Conservation (phyloP, 495 filamentous ascomycete species). For the Penicillium simplicissimum region DNA sequence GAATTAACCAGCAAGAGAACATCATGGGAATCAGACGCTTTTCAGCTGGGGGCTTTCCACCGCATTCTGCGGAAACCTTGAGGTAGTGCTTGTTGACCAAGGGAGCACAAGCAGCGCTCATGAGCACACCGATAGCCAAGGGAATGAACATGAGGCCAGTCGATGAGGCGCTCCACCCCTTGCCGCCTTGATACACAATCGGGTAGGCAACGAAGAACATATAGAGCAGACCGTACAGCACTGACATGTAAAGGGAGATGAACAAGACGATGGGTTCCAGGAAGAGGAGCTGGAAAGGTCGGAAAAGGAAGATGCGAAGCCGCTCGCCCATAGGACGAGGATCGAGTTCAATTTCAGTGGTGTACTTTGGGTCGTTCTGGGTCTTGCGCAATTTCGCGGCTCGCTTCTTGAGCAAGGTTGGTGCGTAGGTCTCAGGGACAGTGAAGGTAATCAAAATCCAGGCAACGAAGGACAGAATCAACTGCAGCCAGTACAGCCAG, state of each 20-base stretch:
- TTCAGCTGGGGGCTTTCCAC: constrained; percentile 73
- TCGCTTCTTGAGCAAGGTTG: constrained; percentile 63
- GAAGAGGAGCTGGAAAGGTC: constrained; percentile 80
- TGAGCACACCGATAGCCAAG: constrained; percentile 65
- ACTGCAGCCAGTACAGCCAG: constrained; percentile 84
- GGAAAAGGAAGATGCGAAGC: constrained; percentile 65
- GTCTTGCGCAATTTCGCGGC: constrained; percentile 67
- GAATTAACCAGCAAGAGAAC: constrained; percentile 77
- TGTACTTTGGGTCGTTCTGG: constrained; percentile 62
- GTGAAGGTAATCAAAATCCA: constrained; percentile 76
- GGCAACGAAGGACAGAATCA: constrained; percentile 65
- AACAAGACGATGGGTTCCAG: constrained; percentile 77
- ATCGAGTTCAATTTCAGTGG: constrained; percentile 75
- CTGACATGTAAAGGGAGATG: constrained; percentile 75
- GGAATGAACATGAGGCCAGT: constrained; percentile 85
- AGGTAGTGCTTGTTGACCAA: constrained; percentile 78
- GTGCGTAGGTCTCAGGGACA: constrained; percentile 78
- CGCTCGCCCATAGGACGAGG: constrained; percentile 61
- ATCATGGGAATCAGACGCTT: constrained; percentile 82
- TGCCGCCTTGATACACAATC: constrained; percentile 74
- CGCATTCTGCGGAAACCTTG: constrained; percentile 54
- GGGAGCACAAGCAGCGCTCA: constrained; percentile 65
- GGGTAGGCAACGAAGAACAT: constrained; percentile 81
- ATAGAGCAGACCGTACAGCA: constrained; percentile 76
- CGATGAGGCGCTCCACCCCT: constrained; percentile 67